Conservation (phyloP, 495 filamentous ascomycete genomes). For the Penicillium malachiteum region DNA sequence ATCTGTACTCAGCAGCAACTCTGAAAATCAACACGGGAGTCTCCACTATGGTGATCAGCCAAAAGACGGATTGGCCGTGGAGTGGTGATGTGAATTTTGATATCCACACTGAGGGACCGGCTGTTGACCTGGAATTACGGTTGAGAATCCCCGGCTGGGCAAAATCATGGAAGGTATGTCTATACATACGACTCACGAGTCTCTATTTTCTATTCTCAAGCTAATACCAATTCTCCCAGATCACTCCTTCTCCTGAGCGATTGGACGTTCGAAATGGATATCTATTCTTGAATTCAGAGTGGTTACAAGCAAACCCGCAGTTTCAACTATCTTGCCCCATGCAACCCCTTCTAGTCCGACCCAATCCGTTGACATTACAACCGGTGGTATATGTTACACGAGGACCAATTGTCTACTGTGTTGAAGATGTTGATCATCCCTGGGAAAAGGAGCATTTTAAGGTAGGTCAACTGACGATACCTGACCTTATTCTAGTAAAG, state of each 20-base stretch:
- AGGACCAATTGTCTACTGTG: constrained; percentile 58
- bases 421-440: constrained; percentile 56
- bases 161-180: constrained; percentile 36
- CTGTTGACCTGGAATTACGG: constrained; percentile 33
- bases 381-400: constrained; percentile 49
- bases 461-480: constrained; percentile 16
- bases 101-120: constrained; percentile 21
- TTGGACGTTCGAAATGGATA: constrained; percentile 45
- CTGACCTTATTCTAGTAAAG: background rate
- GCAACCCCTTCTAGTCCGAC: constrained; percentile 44
- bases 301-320: constrained; percentile 23
- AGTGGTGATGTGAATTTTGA: constrained; percentile 49
- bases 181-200: background rate
- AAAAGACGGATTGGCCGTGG: constrained; percentile 57
- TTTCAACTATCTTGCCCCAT: constrained; percentile 43
- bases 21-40: constrained; percentile 38
- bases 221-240: constrained; percentile 20
- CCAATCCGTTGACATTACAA: constrained; percentile 53
- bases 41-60: constrained; percentile 38
- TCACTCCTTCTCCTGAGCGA: constrained; percentile 21
- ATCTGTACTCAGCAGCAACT: constrained; percentile 51
- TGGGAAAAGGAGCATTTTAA: constrained; percentile 60
- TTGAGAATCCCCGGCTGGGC: constrained; percentile 56
- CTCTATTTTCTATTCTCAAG: background rate
- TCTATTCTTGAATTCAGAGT: constrained; percentile 40